Evolutionary conservation across 345 rosid genomes (phyloP).

Genomic region (Reutealis trisperma): DNA sequence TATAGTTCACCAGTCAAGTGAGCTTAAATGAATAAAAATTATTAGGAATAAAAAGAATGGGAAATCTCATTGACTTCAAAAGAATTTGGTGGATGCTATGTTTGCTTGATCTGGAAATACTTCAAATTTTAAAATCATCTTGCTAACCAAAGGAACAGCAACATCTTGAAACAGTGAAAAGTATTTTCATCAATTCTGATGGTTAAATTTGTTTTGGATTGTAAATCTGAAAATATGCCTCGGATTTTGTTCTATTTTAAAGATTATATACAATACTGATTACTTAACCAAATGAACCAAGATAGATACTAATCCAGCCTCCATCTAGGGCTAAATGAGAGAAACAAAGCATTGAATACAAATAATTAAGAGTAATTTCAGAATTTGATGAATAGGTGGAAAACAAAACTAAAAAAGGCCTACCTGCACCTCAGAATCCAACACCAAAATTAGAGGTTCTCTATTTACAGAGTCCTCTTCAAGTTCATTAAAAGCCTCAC

Average conservation of each 20-base stretch:
- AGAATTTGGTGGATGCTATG: neutral
- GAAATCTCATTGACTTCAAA: neutral
- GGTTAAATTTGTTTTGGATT: no score
- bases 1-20: slow-evolving; percentile 18
- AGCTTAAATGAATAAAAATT: slow-evolving; percentile 4
- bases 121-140: neutral
- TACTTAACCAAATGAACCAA: neutral
- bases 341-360: slow-evolving; percentile 2
- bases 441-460: slow-evolving; percentile 74
- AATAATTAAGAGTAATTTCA: neutral
- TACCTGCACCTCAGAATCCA: slow-evolving; percentile 88
- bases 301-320: neutral
- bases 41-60: neutral
- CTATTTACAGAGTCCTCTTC: slow-evolving; percentile 40
- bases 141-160: neutral
- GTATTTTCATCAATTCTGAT: neutral
- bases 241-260: neutral
- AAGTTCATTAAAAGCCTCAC: slow-evolving; percentile 60
- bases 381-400: neutral
- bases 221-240: neutral
- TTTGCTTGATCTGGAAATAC: neutral
- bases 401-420: slow-evolving; percentile 10
- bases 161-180: neutral
- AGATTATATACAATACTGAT: no score
- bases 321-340: neutral